A percentile compares a stretch with the other conserved stretches of the same genome.
These are phyloP conservation scores for Mortierella sp. DNA, from an alignment of 371 early-diverging fungal genomes.

Conservation along the genomic window DNA sequence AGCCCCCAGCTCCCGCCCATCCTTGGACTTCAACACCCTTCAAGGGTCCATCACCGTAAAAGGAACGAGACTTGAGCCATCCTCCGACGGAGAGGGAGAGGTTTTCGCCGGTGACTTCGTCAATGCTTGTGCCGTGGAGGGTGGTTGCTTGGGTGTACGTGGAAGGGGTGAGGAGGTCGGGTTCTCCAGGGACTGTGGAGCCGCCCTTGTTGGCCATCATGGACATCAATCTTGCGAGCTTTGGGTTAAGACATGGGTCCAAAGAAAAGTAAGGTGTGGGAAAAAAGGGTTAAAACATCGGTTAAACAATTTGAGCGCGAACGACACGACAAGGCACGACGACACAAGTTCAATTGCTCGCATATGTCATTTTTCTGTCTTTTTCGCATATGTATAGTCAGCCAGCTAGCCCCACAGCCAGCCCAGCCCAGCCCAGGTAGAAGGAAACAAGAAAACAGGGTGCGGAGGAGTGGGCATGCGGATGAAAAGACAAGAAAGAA, in stretches of 20 bases:
- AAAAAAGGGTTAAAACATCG: neutral
- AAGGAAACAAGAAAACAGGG: neutral
- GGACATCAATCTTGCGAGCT: conserved; percentile 76
- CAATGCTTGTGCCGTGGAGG: conserved; percentile 1
- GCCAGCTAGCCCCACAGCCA: neutral
- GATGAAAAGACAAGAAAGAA: neutral
- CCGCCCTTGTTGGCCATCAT: conserved; percentile 78
- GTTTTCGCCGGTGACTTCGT: conserved; percentile 26
- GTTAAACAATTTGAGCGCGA: conserved; percentile 16
- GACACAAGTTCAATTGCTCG: neutral
- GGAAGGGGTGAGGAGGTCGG: conserved; percentile 53
- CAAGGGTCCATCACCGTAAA: conserved; percentile 51
- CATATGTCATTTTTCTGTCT: neutral
- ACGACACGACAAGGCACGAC: neutral
- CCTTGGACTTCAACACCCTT: conserved; percentile 62
- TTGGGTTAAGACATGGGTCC: neutral
- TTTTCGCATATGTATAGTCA: neutral
- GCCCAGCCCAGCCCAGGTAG: neutral
- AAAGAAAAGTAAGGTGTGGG: conserved; percentile 4
- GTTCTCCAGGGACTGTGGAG: conserved; percentile 61
- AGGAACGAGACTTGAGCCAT: conserved; percentile 51
- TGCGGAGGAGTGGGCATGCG: neutral
- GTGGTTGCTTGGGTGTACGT: conserved; percentile 52
- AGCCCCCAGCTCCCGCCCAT: conserved; percentile 74
- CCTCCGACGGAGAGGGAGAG: conserved; percentile 39